Conservation (phyloP, 2,329 filamentous ascomycete genomes). For the Monosporascus sp. region DNA sequence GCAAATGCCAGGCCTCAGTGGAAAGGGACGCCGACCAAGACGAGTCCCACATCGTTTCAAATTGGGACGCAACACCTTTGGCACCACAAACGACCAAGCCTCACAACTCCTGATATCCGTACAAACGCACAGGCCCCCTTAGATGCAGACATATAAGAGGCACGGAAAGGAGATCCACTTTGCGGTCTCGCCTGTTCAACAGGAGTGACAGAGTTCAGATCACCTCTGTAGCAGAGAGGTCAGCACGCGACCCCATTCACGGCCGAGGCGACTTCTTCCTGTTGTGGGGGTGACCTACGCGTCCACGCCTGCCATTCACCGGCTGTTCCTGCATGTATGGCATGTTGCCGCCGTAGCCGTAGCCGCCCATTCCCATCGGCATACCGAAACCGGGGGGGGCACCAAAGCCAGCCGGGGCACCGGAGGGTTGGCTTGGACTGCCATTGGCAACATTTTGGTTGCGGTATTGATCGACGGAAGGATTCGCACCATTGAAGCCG, state of each 20-base stretch:
- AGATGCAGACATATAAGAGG: not conserved
- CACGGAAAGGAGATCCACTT: not conserved
- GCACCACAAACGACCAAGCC: not conserved
- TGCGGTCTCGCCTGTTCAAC: slow-evolving; percentile 5
- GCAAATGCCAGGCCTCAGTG: not conserved
- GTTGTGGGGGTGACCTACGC: slow-evolving; percentile 44
- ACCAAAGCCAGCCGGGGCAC: slow-evolving; percentile 24
- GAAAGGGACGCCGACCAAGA: not conserved
- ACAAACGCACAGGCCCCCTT: not conserved
- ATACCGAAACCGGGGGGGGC: slow-evolving; percentile 29
- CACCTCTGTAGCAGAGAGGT: slow-evolving; percentile 24
- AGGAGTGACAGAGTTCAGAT: slow-evolving; percentile 9
- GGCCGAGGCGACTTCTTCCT: slow-evolving; percentile 28
- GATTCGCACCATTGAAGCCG: slow-evolving; percentile 44
- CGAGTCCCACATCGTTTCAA: not conserved
- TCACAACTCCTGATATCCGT: not conserved
- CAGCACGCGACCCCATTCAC: slow-evolving; percentile 18
- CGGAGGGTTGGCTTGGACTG: slow-evolving; percentile 44
- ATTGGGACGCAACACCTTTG: not conserved
- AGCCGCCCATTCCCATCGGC: slow-evolving; percentile 26
- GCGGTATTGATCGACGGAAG: slow-evolving; percentile 52
- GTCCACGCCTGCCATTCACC: slow-evolving; percentile 51
- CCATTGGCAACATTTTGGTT: slow-evolving; percentile 46
- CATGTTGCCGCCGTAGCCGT: slow-evolving; percentile 40
- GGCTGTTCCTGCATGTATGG: slow-evolving; percentile 53